A percentile compares a stretch with the other conserved stretches of the same genome.
These are phyloP conservation scores for Brassica nigra DNA, from an alignment of 345 rosid species.

Conservation along the genomic window DNA sequence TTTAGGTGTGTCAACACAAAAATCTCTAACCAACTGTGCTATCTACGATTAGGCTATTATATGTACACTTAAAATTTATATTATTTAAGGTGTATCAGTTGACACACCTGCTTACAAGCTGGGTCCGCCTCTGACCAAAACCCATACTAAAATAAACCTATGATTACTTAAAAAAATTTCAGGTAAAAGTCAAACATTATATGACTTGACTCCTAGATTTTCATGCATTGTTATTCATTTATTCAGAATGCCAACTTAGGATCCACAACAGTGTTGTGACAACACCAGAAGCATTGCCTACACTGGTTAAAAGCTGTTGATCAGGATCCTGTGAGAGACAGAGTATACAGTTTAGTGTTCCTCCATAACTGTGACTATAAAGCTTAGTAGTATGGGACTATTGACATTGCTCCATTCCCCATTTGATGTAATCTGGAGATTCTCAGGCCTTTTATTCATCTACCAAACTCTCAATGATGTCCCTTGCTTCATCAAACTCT, in stretches of 20 bases:
- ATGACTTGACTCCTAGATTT: too few relatives aligned
- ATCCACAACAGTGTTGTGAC: constrained; percentile 46
- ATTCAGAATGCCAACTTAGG: constrained; percentile 48
- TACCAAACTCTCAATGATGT: constrained; percentile 88
- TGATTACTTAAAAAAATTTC: too few relatives aligned
- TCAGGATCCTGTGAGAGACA: constrained; percentile 64
- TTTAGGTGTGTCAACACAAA: too few relatives aligned
- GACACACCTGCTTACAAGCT: too few relatives aligned
- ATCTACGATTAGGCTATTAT: too few relatives aligned
- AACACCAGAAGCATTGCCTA: constrained; percentile 71
- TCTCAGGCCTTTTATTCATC: constrained; percentile 96
- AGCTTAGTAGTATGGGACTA: background rate
- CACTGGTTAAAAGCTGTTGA: constrained; percentile 61
- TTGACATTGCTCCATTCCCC: constrained; percentile 94
- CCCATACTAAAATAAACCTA: too few relatives aligned
- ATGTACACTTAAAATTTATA: too few relatives aligned
- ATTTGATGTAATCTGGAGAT: constrained; percentile 93
- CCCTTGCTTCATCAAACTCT: constrained; percentile 97
- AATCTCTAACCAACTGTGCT: too few relatives aligned
- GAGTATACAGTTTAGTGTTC: background rate
- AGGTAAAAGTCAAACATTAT: too few relatives aligned
- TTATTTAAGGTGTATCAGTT: too few relatives aligned
- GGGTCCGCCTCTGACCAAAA: too few relatives aligned
- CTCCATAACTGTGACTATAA: background rate
- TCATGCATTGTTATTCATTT: background rate